phyloP scores from a whole-genome alignment of 1,139 yeast genomes.

The Debaryomyces subglobosus region DNA sequence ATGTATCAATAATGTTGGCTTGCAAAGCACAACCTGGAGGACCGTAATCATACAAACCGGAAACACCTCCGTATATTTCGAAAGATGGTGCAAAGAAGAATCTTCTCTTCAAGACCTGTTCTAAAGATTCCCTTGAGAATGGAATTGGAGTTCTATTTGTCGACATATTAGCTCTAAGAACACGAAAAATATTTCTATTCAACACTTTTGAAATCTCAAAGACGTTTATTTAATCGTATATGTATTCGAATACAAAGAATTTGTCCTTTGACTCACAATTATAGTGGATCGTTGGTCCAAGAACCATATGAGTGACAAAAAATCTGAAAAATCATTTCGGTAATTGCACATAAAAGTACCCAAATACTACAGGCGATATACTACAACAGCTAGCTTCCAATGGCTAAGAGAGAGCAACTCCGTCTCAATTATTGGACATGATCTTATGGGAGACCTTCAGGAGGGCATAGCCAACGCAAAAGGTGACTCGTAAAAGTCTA shows the following conservation, averaged over 20 bases:
- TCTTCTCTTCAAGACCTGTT: slow-evolving; percentile 89
- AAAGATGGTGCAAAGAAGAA: slow-evolving; percentile 97
- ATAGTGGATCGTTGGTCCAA: not conserved
- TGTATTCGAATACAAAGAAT: slow-evolving; percentile 4
- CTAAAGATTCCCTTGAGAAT: slow-evolving; percentile 84
- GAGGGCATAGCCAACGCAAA: not conserved
- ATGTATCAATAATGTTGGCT: slow-evolving; percentile 88
- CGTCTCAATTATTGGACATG: not conserved
- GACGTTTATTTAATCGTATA: slow-evolving; percentile 3
- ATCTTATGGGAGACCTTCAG: not conserved
- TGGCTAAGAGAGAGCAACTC: not conserved
- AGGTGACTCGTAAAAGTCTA: not conserved
- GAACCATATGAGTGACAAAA: slow-evolving; percentile 2
- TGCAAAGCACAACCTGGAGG: slow-evolving; percentile 99
- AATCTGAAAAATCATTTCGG: not conserved
- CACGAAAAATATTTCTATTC: slow-evolving; percentile 9
- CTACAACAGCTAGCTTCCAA: not conserved
- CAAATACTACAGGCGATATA: not conserved
- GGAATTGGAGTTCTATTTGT: slow-evolving; percentile 35
- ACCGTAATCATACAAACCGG: slow-evolving; percentile 97
- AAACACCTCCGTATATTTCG: slow-evolving; percentile 97
- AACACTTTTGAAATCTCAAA: slow-evolving; percentile 10
- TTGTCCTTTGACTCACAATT: slow-evolving; percentile 3
- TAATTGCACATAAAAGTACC: not conserved
- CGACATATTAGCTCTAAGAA: slow-evolving; percentile 29